Evolutionary conservation across 2,329 filamentous ascomycete genomes (phyloP).

Genomic region (Aaosphaeria pasadenensis): DNA sequence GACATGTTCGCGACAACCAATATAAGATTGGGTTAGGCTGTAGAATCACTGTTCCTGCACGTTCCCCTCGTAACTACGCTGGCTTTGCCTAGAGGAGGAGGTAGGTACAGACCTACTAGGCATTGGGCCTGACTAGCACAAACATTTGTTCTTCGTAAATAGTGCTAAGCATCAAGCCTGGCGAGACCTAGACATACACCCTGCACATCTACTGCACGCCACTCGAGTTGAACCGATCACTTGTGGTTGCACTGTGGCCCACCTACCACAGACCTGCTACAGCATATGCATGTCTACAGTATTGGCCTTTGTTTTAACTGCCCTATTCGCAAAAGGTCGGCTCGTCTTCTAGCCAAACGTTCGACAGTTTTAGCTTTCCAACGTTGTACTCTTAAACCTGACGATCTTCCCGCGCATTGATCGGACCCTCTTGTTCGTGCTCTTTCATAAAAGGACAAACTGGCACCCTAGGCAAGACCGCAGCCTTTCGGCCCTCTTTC

Average conservation of each 20-base stretch:
- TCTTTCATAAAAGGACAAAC: neutral
- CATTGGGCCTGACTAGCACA: too few relatives aligned
- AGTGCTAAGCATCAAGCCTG: neutral
- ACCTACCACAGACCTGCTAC: conserved; percentile 10
- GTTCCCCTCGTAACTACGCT: neutral
- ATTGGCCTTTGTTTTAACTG: neutral
- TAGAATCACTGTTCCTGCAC: too few relatives aligned
- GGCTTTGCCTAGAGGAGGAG: neutral
- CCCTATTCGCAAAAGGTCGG: too few relatives aligned
- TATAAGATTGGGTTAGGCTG: too few relatives aligned
- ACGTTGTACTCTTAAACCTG: conserved; percentile 6
- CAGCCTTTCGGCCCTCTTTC: neutral
- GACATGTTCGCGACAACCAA: too few relatives aligned
- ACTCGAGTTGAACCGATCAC: conserved; percentile 6
- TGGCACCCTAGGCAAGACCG: neutral
- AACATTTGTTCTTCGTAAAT: neutral
- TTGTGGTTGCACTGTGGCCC: conserved; percentile 2
- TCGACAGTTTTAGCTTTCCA: too few relatives aligned
- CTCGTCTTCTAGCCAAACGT: too few relatives aligned
- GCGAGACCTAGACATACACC: neutral
- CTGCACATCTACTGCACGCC: conserved; percentile 3
- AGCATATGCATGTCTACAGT: conserved; percentile 6
- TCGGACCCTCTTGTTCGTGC: neutral
- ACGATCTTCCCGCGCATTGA: conserved; percentile 3
- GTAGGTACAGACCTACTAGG: neutral